These are phyloP conservation scores for Penicillium paxilli DNA, from an alignment of 495 filamentous ascomycete genomes.

Conservation along the genomic window DNA sequence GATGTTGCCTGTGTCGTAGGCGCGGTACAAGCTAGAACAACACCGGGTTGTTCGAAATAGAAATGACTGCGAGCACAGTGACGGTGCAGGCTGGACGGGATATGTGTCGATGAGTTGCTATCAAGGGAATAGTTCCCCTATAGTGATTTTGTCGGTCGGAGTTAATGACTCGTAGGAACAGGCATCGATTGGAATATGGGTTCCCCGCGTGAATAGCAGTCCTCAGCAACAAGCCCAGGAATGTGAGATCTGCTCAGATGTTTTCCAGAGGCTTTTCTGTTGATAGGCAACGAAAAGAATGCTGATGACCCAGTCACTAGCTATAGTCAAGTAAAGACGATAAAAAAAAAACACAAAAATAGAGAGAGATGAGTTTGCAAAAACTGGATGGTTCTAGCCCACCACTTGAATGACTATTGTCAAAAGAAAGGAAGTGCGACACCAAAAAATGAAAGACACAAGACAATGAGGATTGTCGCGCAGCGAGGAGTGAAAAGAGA, in stretches of 20 bases:
- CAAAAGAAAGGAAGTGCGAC: conserved; percentile 19
- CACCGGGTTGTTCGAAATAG: conserved; percentile 16
- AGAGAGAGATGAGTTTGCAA: too few relatives aligned
- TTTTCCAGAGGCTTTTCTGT: conserved; percentile 16
- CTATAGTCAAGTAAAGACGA: conserved; percentile 6
- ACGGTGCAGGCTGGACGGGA: too few relatives aligned
- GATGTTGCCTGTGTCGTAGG: not conserved
- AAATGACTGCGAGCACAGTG: not conserved
- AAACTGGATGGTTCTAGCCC: conserved; percentile 16
- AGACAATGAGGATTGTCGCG: conserved; percentile 8
- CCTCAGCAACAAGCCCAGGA: conserved; percentile 9
- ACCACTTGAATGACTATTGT: conserved; percentile 20
- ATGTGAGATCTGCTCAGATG: conserved; percentile 14
- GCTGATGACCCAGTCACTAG: conserved; percentile 35
- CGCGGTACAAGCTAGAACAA: conserved; percentile 3
- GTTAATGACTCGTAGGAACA: conserved; percentile 3
- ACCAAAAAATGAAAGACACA: conserved; percentile 16
- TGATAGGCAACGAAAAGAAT: conserved; percentile 44
- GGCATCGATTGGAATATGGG: conserved; percentile 6
- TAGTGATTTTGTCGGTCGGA: conserved; percentile 8
- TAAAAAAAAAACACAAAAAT: conserved; percentile 4
- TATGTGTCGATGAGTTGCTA: conserved; percentile 10
- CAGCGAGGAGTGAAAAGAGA: not conserved
- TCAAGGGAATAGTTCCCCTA: conserved; percentile 23
- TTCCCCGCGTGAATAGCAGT: conserved; percentile 1